Percentiles rank a stretch among this genome's conserved stretches.
phyloP scores from a whole-genome alignment of 2,329 filamentous ascomycete species.

The Stromatinia cepivora region DNA sequence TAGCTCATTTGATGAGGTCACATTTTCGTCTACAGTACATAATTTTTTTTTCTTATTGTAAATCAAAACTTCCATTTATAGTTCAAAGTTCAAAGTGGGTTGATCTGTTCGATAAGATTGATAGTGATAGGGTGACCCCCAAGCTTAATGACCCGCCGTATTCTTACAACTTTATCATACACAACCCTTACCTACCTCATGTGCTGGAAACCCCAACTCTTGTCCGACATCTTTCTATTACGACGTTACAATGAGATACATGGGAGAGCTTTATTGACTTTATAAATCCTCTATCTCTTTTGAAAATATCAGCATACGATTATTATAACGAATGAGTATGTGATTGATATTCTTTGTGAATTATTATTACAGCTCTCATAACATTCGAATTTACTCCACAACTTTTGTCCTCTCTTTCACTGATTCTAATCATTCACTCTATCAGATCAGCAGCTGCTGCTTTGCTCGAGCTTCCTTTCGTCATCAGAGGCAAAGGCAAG shows the following conservation, averaged over 20 bases:
- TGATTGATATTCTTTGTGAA: conserved; percentile 8
- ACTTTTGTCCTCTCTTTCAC: neutral
- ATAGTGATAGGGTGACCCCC: neutral
- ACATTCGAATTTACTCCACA: neutral
- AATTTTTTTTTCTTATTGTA: neutral
- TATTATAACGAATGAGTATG: neutral
- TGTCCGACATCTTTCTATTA: conserved; percentile 13
- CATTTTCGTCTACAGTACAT: neutral
- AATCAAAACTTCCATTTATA: neutral
- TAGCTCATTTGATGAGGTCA: neutral
- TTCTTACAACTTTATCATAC: neutral
- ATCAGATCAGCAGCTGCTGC: neutral
- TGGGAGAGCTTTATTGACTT: neutral
- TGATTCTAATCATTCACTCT: neutral
- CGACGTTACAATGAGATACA: neutral
- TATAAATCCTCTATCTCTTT: neutral
- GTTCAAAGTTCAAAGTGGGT: neutral
- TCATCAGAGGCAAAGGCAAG: neutral
- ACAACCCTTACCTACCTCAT: neutral
- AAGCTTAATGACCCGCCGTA: neutral
- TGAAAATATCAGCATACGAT: too few species aligned
- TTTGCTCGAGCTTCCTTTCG: conserved; percentile 1
- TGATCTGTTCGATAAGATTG: neutral
- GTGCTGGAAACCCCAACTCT: neutral
- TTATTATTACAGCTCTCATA: neutral